A percentile compares a stretch with the other conserved stretches of the same genome.
These are phyloP conservation scores for Mortierella sp. DNA, from an alignment of 371 early-diverging fungal species.

Conservation along the genomic window DNA sequence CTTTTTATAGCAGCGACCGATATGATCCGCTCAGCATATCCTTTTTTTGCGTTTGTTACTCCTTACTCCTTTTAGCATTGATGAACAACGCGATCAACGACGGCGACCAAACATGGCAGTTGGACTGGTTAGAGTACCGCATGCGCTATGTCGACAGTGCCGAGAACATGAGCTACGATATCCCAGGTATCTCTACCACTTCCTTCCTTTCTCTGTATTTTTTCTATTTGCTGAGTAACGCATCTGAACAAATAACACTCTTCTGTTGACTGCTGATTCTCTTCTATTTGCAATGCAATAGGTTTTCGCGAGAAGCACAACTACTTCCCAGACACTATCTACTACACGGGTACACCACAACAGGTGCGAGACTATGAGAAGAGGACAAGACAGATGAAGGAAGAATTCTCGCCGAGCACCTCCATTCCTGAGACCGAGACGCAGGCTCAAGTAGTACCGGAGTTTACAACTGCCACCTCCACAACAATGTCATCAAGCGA, in stretches of 20 bases:
- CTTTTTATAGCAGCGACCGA: neutral
- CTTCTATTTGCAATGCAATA: neutral
- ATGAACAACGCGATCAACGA: neutral
- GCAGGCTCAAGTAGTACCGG: too few relatives aligned
- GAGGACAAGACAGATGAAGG: neutral
- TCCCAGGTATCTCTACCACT: slow-evolving; percentile 16
- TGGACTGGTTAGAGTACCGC: slow-evolving; percentile 6
- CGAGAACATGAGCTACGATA: slow-evolving; percentile 13
- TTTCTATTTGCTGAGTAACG: too few relatives aligned
- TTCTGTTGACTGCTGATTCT: too few relatives aligned
- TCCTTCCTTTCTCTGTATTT: neutral
- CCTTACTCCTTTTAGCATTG: neutral
- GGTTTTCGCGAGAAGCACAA: slow-evolving; percentile 18
- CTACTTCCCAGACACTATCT: slow-evolving; percentile 18
- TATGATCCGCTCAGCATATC: neutral
- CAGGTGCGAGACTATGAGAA: slow-evolving; percentile 10
- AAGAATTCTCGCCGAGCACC: neutral
- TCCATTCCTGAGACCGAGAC: too few relatives aligned
- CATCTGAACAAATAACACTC: too few relatives aligned
- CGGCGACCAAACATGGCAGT: neutral
- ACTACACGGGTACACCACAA: neutral
- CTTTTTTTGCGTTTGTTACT: neutral
- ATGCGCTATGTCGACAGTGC: slow-evolving; percentile 7
- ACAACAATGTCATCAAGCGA: too few relatives aligned
- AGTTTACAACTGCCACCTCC: too few relatives aligned